phyloP scores from a whole-genome alignment of 208 protist species.

The Acanthamoeba quina region DNA sequence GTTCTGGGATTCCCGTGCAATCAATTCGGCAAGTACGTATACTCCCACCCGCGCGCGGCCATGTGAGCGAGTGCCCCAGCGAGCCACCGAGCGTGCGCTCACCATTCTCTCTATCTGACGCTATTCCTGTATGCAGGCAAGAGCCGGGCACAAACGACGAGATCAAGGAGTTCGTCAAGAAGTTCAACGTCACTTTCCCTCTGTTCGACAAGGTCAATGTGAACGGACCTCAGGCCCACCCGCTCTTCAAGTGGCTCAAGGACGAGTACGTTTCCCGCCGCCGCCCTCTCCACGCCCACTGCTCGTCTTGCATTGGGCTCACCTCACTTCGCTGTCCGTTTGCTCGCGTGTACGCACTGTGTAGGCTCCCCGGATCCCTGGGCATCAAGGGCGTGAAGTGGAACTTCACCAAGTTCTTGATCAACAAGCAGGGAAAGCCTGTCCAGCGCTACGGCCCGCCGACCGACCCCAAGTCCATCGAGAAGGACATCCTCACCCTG shows the following conservation, averaged over 20 bases:
- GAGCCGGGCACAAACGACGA: conserved; percentile 74
- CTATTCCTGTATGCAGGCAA: not conserved
- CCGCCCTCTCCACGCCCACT: too few relatives aligned
- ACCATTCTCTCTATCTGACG: not conserved
- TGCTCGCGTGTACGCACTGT: not conserved
- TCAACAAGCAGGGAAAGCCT: conserved; percentile 53
- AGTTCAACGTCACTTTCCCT: conserved; percentile 56
- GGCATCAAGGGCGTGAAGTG: conserved; percentile 72
- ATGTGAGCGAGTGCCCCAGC: not conserved
- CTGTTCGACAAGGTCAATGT: conserved; percentile 72
- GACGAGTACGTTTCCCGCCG: not conserved
- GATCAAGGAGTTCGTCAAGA: conserved; percentile 68
- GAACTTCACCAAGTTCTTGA: conserved; percentile 76
- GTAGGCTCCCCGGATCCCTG: conserved; percentile 36
- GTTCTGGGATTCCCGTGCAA: conserved; percentile 62
- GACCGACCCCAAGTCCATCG: conserved; percentile 62
- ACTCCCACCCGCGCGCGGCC: not conserved
- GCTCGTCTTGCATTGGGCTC: too few relatives aligned
- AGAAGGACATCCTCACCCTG: conserved; percentile 51
- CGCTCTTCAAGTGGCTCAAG: conserved; percentile 73
- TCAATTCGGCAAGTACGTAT: conserved; percentile 58
- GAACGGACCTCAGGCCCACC: conserved; percentile 64
- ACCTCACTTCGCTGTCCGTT: not conserved
- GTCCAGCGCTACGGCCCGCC: conserved; percentile 46
- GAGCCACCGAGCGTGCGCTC: not conserved